These are phyloP conservation scores for Aspergillus aculeatus DNA, from an alignment of 2,329 filamentous ascomycete species.

Conservation along the genomic window DNA sequence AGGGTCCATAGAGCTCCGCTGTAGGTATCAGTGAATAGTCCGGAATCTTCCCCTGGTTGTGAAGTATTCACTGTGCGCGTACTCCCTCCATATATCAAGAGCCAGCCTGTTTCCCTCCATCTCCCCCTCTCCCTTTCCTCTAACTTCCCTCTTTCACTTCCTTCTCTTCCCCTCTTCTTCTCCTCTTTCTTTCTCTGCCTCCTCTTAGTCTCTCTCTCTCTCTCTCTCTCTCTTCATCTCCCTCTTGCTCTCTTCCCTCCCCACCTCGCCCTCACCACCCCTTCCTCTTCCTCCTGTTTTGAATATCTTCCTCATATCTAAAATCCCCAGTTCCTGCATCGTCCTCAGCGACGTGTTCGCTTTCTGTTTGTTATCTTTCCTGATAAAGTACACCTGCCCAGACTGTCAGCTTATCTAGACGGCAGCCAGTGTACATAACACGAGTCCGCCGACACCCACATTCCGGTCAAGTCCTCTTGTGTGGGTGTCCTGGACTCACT, in stretches of 20 bases:
- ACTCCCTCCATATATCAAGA: neutral
- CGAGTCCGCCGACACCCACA: neutral
- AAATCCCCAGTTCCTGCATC: neutral
- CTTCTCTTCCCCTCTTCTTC: neutral
- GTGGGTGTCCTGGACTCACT: neutral
- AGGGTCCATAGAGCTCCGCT: neutral
- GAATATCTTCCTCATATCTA: neutral
- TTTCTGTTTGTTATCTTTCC: neutral
- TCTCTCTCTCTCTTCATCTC: conserved; percentile 1
- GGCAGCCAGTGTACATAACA: neutral
- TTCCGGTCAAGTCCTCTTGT: neutral
- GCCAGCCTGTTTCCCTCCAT: neutral
- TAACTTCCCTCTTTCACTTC: neutral
- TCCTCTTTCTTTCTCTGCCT: neutral
- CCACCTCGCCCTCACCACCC: neutral
- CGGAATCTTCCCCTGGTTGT: neutral
- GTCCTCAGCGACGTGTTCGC: neutral
- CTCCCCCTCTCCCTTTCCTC: conserved; percentile 3
- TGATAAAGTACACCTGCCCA: neutral
- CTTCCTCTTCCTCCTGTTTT: neutral
- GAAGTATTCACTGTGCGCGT: conserved; percentile 5
- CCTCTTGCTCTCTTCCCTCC: neutral
- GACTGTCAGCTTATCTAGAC: neutral
- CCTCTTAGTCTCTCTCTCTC: neutral
- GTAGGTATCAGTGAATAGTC: neutral